Conservation (phyloP, 768 basidiomycete species). For the Amanita brunnescens region DNA sequence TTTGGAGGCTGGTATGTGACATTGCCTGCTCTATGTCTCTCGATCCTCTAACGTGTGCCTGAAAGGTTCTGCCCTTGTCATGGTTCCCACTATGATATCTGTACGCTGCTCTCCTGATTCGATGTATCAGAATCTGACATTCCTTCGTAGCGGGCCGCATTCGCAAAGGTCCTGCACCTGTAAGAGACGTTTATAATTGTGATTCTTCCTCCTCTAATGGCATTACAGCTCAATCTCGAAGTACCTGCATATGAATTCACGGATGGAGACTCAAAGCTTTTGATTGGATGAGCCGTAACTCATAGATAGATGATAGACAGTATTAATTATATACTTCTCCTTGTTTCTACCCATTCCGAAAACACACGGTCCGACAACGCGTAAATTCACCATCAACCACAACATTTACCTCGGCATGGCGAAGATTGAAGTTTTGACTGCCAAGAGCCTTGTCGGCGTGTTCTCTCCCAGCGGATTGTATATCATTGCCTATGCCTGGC, state of each 20-base stretch:
- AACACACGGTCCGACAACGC: background rate
- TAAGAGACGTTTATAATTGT: conserved; percentile 30
- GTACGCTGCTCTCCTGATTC: conserved; percentile 33
- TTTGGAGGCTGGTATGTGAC: conserved; percentile 89
- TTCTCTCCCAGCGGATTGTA: conserved; percentile 36
- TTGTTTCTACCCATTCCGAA: background rate
- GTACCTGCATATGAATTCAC: conserved; percentile 84
- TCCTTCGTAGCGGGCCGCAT: conserved; percentile 70
- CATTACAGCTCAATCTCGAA: conserved; percentile 79
- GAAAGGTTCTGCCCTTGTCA: conserved; percentile 94
- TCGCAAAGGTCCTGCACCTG: conserved; percentile 94
- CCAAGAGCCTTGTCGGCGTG: conserved; percentile 24
- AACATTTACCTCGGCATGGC: conserved; percentile 17
- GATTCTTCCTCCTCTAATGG: conserved; percentile 5
- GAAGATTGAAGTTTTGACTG: conserved; percentile 27
- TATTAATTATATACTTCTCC: background rate
- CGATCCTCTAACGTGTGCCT: background rate
- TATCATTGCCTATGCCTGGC: conserved; percentile 48
- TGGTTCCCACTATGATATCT: conserved; percentile 97
- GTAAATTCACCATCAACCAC: background rate
- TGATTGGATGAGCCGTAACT: conserved; percentile 56
- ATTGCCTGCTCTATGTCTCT: conserved; percentile 1
- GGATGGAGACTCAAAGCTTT: conserved; percentile 77
- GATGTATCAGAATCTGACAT: conserved; percentile 9
- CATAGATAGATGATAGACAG: background rate